Base-by-base conservation (phyloP, 2,329 filamentous ascomycete genomes). In the Trichoderma sp. region DNA sequence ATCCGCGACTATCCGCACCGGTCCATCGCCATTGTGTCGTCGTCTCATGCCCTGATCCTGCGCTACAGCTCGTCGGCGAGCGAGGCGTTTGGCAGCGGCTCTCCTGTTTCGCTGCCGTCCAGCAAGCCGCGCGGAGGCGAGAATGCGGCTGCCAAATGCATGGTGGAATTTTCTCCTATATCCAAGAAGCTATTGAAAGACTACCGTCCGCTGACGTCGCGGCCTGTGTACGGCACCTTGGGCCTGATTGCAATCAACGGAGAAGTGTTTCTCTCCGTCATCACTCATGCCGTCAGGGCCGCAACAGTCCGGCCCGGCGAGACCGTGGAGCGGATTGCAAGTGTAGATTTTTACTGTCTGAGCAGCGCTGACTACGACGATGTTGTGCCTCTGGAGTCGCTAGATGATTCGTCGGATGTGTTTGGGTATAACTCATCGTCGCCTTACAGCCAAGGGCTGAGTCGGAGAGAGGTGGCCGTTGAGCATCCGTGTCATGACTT, bases 401-500 rank as follows among this genome's bases (percentile, higher is more conserved):
- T 84, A 71, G 87, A 89, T 60, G 87, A 89, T 28, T 75, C 79
- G 63, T 82, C 83, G 30, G 87, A 89, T 72, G 77, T 83, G 1
- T 84, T 85, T 6, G 78, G 82, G 6, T 88, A 89, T 74, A 83
- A 84, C 32, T 85, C 86, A 74, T 77, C 78, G 18, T 77, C 76
- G 14, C 74, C 78, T 21, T 83, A 83, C 71, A 79, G 81, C 5
- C 81, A 83, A 73, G 79, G 80, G 43, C 81, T 90, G 15, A 90
- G 91, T 71, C 87, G 91, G 71, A 88, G 89, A 76, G 94, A 98
- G 57, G 84, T 89, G 56, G 82, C 90, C 30, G 81, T 93, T 34
- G 94, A 98, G 78, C 94, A 98, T 81, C 96, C 96, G 7, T 98
- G 95, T 81, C 85, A 94, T 77, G 93, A 96, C 60, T 82, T 99